A percentile compares a stretch with the other conserved stretches of the same genome.
Conservation (phyloP, 2,329 filamentous ascomycete genomes). For the Xylaria arbuscula region DNA sequence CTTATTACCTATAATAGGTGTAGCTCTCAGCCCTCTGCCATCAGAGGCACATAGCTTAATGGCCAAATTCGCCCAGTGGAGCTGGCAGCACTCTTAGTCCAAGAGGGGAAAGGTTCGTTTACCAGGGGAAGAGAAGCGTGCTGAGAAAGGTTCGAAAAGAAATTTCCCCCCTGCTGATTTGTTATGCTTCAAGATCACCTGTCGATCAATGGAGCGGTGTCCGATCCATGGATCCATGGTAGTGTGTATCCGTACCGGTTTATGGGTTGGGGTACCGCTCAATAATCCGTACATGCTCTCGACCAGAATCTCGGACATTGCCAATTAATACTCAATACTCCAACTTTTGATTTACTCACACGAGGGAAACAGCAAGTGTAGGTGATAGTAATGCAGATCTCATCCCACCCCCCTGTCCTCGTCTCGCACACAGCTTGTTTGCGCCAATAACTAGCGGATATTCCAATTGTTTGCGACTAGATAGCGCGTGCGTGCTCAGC, state of each 20-base stretch:
- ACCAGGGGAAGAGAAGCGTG: no score
- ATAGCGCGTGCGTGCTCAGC: slow-evolving; percentile 20
- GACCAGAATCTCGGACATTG: neutral
- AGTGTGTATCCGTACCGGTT: neutral
- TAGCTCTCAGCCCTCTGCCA: no score
- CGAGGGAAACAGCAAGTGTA: slow-evolving; percentile 21
- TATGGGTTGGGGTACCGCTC: slow-evolving; percentile 3
- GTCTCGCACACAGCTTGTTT: slow-evolving; percentile 16
- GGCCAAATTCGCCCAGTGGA: no score
- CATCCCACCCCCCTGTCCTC: slow-evolving; percentile 14
- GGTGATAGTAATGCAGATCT: slow-evolving; percentile 26
- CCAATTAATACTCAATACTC: slow-evolving; percentile 2
- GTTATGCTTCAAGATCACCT: neutral
- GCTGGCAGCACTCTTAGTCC: neutral
- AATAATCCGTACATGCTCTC: no score
- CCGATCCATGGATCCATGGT: slow-evolving; percentile 6
- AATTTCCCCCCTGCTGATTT: slow-evolving; percentile 4
- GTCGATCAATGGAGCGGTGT: slow-evolving; percentile 11
- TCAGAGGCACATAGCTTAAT: no score
- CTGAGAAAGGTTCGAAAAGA: no score
- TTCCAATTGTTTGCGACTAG: slow-evolving; percentile 16
- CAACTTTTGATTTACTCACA: neutral
- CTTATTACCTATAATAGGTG: no score
- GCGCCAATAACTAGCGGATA: neutral
- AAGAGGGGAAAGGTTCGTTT: slow-evolving; percentile 5